Evolutionary conservation across 139 green algal species (phyloP), one percentile per base, ranked within the genome.

Genomic region (Asterochloris sp.): DNA sequence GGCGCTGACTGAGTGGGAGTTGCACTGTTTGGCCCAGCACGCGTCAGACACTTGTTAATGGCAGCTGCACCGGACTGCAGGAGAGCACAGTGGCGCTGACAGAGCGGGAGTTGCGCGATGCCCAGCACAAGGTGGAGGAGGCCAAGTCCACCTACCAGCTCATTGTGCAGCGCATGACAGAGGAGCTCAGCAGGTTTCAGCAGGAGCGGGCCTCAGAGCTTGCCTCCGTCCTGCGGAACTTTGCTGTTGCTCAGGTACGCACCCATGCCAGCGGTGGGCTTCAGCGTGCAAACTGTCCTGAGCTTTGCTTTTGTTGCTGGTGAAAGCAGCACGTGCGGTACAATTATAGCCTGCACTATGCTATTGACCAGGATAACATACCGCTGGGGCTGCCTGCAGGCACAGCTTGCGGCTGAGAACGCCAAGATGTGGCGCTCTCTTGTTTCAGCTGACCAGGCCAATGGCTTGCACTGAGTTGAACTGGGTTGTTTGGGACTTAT

Each of bases 171-270:
- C 84, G 88, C 73, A 97, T 98, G 95, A 91, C 85, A 13, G 82
- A 89, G 66, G 96, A 99, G 87, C 87, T 99, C 63, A 92, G 90
- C 47, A 90, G 94, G 8, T 98, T 96, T 80, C 88, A 93, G 86
- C 89, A 92, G 79, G 91, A 98, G 88, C 89, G 92, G 11, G 88
- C 91, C 4, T 77, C 80, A 1, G 95, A 98, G 74, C 90, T 98
- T 87, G 85, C 82, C 27, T 68, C 76, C 16, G 85, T 98, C 66
- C 86, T 99, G 77, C 81, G 86, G 0, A 89, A 96, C 67, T 98
- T 98, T 92, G 94, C 92, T 24, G 68, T 80, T 21, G 13, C 76
- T 14, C 76, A 80, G 38, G 38, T 54, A 54, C 6, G 38, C 38
- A 54, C 38, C 4, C 38, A 2, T 54, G 38, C 38, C 38, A 54